A percentile compares a stretch with the other conserved stretches of the same genome.
Evolutionary conservation across 1,139 yeast species (phyloP).

Genomic region (Suzukiozyma palmioleophila): DNA sequence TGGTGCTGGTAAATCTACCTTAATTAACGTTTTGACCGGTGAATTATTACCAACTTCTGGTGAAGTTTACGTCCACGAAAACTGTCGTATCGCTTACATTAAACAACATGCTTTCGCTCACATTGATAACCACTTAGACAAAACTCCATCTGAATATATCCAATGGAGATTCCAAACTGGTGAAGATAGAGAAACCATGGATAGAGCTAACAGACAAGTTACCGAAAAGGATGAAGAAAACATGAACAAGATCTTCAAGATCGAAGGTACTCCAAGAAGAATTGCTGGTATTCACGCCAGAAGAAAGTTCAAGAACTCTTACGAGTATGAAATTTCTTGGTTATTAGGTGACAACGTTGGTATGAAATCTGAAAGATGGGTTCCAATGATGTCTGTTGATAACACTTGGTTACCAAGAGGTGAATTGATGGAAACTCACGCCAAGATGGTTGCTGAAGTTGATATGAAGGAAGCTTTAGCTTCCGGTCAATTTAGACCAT

Average conservation of each 20-base stretch:
- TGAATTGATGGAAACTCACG: constrained; percentile 96
- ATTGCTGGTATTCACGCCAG: constrained; percentile 92
- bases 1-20: constrained; percentile 99
- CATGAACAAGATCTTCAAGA: constrained; percentile 98
- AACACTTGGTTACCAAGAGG: constrained; percentile 99
- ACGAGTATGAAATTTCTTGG: constrained; percentile 99
- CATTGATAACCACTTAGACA: constrained; percentile 96
- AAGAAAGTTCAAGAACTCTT: constrained; percentile 99
- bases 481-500: constrained; percentile 99
- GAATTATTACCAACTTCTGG: constrained; percentile 96
- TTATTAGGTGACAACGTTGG: constrained; percentile 96
- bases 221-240: constrained; percentile 95
- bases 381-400: constrained; percentile 98
- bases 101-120: constrained; percentile 99
- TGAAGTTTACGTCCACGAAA: constrained; percentile 99
- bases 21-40: constrained; percentile 98
- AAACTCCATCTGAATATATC: constrained; percentile 98
- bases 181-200: constrained; percentile 99
- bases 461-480: constrained; percentile 99
- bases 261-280: constrained; percentile 98
- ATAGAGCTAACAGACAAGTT: constrained; percentile 98
- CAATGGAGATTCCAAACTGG: constrained; percentile 99
- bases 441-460: constrained; percentile 99
- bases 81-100: constrained; percentile 99
- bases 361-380: constrained; percentile 99